phyloP scores from a whole-genome alignment of 2,329 filamentous ascomycete genomes.

The Coniochaeta ligniaria region DNA sequence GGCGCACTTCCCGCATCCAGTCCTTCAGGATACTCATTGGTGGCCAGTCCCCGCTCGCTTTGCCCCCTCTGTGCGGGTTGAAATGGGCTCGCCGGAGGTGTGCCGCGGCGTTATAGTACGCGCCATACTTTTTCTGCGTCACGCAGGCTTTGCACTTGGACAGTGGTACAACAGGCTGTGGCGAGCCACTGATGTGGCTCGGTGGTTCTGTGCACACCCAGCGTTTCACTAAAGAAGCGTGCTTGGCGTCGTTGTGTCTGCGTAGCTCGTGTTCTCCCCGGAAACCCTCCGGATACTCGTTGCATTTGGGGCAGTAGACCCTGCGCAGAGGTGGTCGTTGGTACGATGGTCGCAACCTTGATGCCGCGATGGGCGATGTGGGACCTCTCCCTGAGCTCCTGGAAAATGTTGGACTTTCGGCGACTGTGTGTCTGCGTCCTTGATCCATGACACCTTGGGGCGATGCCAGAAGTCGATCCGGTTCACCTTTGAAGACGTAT shows the following conservation, averaged over 20 bases:
- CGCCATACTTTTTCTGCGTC: constrained; percentile 49
- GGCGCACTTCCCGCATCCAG: constrained; percentile 54
- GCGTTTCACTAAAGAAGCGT: constrained; percentile 45
- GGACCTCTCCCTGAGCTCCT: constrained; percentile 29
- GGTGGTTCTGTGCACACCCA: constrained; percentile 50
- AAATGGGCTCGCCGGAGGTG: constrained; percentile 51
- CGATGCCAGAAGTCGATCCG: constrained; percentile 22
- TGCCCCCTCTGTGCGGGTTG: constrained; percentile 46
- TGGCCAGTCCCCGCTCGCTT: constrained; percentile 52
- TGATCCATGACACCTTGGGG: constrained; percentile 20
- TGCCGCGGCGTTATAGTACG: constrained; percentile 54
- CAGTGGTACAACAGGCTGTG: constrained; percentile 43
- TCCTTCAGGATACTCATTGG: constrained; percentile 50
- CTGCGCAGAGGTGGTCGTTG: constrained; percentile 57
- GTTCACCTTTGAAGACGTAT: constrained; percentile 16
- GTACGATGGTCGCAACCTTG: constrained; percentile 33
- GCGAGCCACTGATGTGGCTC: constrained; percentile 24
- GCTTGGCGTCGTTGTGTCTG: constrained; percentile 56
- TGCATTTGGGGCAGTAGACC: constrained; percentile 71
- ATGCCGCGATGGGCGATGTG: constrained; percentile 32
- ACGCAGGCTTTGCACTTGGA: constrained; percentile 50
- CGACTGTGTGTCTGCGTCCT: constrained; percentile 37
- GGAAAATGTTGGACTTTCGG: constrained; percentile 34
- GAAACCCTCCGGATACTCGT: constrained; percentile 78
- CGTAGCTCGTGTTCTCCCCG: constrained; percentile 82